Evolutionary conservation across 148 eudicot species (phyloP).

Genomic region (Nepenthes mirabilis): DNA sequence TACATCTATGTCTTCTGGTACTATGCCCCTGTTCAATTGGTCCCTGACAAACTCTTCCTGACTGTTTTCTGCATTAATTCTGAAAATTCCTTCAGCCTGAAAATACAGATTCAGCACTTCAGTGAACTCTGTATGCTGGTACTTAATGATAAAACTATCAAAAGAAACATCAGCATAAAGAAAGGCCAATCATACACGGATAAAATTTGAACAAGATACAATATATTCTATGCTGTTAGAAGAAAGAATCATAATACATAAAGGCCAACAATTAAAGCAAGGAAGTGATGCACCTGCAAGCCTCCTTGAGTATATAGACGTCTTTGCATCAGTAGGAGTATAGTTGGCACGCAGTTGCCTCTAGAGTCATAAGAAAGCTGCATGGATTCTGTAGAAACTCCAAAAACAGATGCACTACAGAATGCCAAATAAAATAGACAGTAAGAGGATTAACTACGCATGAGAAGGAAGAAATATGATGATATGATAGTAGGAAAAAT

Average conservation of each 20-base stretch:
- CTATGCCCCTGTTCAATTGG: slow-evolving; percentile 62
- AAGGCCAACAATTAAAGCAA: not conserved
- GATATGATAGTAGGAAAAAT: too few relatives aligned
- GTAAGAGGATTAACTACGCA: slow-evolving; percentile 2
- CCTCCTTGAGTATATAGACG: slow-evolving; percentile 87
- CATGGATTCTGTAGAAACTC: slow-evolving; percentile 98
- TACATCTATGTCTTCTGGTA: slow-evolving; percentile 85
- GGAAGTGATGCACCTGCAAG: slow-evolving; percentile 41
- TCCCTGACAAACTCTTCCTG: slow-evolving; percentile 84
- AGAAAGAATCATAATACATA: too few relatives aligned
- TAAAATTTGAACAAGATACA: too few relatives aligned
- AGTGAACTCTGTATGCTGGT: not conserved
- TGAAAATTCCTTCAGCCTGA: slow-evolving; percentile 95
- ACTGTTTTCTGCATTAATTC: slow-evolving; percentile 79
- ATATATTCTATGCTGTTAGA: too few relatives aligned
- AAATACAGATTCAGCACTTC: not conserved
- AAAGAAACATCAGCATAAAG: not conserved
- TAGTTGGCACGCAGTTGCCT: slow-evolving; percentile 92
- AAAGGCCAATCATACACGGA: not conserved
- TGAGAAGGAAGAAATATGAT: too few relatives aligned
- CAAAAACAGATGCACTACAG: slow-evolving; percentile 87
- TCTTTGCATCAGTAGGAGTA: slow-evolving; percentile 80
- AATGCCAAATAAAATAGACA: slow-evolving; percentile 2
- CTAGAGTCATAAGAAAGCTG: slow-evolving; percentile 73
- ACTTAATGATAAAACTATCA: not conserved